Base-by-base conservation (phyloP, 495 filamentous ascomycete species). In the Apodospora peruviana region DNA sequence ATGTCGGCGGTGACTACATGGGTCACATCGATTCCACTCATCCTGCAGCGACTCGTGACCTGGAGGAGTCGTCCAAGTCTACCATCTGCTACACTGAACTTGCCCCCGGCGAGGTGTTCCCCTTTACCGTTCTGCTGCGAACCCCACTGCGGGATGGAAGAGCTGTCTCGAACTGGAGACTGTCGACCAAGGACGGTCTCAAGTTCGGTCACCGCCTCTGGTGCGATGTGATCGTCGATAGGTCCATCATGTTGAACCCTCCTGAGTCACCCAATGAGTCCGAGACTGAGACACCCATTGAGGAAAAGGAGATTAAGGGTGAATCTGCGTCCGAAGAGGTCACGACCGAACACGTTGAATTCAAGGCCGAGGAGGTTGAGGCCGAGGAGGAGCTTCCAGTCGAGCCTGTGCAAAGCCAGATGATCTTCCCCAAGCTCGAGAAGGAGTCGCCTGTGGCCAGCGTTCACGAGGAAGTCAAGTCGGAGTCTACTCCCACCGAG, bases 381-480 rank as follows among this genome's bases (percentile, higher is more conserved):
- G 25, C 25, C 8, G 44, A 53, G 39, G 48, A 65, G 42, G 42
- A 43, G 11, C 46, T 32, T 39, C 37, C 48, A 34, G 23, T 50
- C 19, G 40, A 58, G 41, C 38, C 35, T 5, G 47, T 61, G 45
- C 49, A 76, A 43, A 86, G 84, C 64, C 78, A 84, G 48, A 96
- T 97, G 88, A 90, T 97, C 59, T 97, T 98, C 81, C 94, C 94
- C 51, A 91, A 86, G 68, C 80, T 98, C 17, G 89, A 93, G 51
- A 95, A 96, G 68, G 93, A 97, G 66, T 94, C 90, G 16, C 91
- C 93, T 3, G 77, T 79, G 29, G 74, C 83, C 11, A 95, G 89
- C 67, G 80, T 86, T 34, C 83, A 94, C 57, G 78, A 85, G 62
- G 75, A 74, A 38, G 51, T 63, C 41, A 53, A 49, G 45, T 45